Evolutionary conservation across 225 moss, liverwort and hornwort genomes (phyloP), one percentile per base, ranked within the genome.

Genomic region (Polytrichum formosum): DNA sequence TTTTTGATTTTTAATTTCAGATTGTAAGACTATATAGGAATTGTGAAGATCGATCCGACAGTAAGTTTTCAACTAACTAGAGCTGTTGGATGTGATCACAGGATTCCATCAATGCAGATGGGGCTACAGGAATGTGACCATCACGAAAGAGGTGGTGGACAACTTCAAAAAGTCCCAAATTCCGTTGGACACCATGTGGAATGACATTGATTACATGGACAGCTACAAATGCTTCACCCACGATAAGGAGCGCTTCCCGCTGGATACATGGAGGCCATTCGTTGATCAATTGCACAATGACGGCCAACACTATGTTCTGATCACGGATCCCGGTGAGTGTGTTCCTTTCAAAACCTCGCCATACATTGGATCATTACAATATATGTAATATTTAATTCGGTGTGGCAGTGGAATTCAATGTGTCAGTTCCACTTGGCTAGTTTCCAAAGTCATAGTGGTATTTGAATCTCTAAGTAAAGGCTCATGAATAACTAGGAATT

Each of bases 161-260:
- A 98, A 85, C 53, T 98, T 88, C 23, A 88, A 79, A 31, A 88
- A 83, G 22, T 92, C 89, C 20, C 81, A 83, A 1, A 89, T 98
- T 28, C 94, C 97, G 1, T 75, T 94, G 59, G 94, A 98, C 30
- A 75, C 90, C 2, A 91, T 94, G 64, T 98, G 97, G 92, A 91
- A 86, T 65, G 94, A 94, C 63, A 98, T 98, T 69, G 97, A 98
- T 56, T 90, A 92, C 1, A 94, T 91, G 91, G 85, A 90, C 23
- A 70, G 79, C 18, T 92, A 84, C 10, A 88, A 80, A 59, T 90
- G 75, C 21, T 98, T 94, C 18, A 88, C 85, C 16, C 5, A 75
- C 28, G 82, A 98, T 27, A 80, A 80, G 0, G n/a, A 71, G 1
- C 81, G 87, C 63, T 94, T 85, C 64, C 87, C 90, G 1, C 66